phyloP scores from a whole-genome alignment of 495 filamentous ascomycete species.

The Xylaria palmicola region DNA sequence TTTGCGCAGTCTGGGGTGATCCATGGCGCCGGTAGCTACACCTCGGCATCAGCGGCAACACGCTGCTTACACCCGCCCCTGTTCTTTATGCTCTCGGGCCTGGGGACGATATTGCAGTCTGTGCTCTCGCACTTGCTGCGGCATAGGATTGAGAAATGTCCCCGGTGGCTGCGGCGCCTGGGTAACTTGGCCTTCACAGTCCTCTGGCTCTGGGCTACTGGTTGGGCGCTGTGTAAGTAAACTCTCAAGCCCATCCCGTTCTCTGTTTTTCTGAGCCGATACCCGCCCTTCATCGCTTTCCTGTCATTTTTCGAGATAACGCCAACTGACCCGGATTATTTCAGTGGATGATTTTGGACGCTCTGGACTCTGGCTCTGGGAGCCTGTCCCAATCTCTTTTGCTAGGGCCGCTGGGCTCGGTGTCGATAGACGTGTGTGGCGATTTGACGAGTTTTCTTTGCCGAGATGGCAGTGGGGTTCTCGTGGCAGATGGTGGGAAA shows the following conservation, averaged over 20 bases:
- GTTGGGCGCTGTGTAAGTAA: conserved; percentile 32
- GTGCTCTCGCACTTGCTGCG: conserved; percentile 5
- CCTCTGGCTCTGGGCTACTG: conserved; percentile 59
- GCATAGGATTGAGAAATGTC: conserved; percentile 26
- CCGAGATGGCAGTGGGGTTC: conserved; percentile 50
- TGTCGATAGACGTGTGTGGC: conserved; percentile 53
- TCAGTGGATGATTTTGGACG: conserved; percentile 60
- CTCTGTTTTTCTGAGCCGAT: no score
- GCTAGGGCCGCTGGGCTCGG: conserved; percentile 55
- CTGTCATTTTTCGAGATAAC: not conserved
- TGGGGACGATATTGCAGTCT: conserved; percentile 55
- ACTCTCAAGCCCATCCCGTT: no score
- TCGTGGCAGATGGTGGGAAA: conserved; percentile 60
- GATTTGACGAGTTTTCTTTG: conserved; percentile 48
- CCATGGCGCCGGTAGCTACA: conserved; percentile 59
- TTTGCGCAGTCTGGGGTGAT: conserved; percentile 61
- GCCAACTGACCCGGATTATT: not conserved
- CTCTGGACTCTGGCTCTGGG: conserved; percentile 63
- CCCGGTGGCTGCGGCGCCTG: conserved; percentile 37
- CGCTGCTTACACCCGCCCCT: conserved; percentile 34
- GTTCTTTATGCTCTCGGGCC: conserved; percentile 58
- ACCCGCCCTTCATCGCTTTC: not conserved
- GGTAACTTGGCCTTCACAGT: conserved; percentile 55
- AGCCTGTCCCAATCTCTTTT: conserved; percentile 66
- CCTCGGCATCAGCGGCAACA: conserved; percentile 44